Evolutionary conservation across 2,329 filamentous ascomycete genomes (phyloP), one percentile per base, ranked within the genome.

Genomic region (Aspergillus sp.): DNA sequence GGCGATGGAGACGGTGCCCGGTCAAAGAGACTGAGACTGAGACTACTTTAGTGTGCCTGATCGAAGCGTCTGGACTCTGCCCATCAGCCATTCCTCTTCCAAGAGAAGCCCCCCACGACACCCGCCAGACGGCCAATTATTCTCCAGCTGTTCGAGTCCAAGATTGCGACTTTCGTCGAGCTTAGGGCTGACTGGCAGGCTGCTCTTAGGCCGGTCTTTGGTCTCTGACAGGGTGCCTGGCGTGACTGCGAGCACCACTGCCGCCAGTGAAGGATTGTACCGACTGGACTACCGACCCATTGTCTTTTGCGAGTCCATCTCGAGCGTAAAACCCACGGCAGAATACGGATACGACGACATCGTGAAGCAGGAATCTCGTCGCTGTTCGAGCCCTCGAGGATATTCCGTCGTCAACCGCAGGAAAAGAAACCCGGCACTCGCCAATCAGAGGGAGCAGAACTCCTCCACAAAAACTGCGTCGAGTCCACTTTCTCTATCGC

Each of bases 61-160:
- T 52, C 40, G 55, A 60, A 51, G 45, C 41, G 58, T 57, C 58
- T 60, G 58, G 58, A 54, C 58, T 50, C 52, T 24, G 42, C 39
- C 40, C 49, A 42, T 20, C 50, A 52, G 40, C 40, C 50, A 52
- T 41, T n/a, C 27, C 27, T 30, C 1, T 30, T 30, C 9, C 27
- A 30, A 9, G 27, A 11, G 27, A 30, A 37, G 15, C 34, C 34
- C 34, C 34, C 34, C 34, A 37, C 34, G 34, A 37, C 34, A n/a
- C 13, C 34, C 13, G 8, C 34, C 13, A 6, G 34, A 37, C 5
- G 6, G 15, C 34, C 34, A 37, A 37, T 37, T 5, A 37, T 15
- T 37, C 34, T 13, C 34, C 34, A 15, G 13, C 27, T 37, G 12
- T 37, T 37, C 34, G 12, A 37, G 12, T 37, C 34, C 34, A n/a